Base-by-base conservation (phyloP, 2,329 filamentous ascomycete genomes). In the Coniochaeta sp. region DNA sequence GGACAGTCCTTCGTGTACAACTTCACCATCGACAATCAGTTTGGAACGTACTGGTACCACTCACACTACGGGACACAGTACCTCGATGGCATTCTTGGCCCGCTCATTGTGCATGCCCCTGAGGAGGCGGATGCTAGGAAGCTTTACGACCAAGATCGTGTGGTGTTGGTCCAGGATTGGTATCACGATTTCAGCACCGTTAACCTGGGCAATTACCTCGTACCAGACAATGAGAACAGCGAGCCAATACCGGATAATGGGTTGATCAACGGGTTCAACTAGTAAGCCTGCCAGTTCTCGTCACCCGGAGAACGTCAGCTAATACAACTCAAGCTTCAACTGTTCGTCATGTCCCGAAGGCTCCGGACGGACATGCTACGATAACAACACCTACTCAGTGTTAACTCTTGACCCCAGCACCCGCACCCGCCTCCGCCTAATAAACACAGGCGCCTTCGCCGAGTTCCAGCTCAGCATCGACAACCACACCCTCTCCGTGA, bases 381-480 rank as follows among this genome's bases (percentile, higher is more conserved):
- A 38, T 18, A 38, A 38, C 16, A 38, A 22, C 18, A 38, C 33
- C 16, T 38, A 38, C 16, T 8, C 33, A 10, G 18, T 38, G 9
- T 10, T 38, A 16, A 38, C 33, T 9, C 16, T 38, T 18, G 33
- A 38, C 16, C 33, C 33, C 3, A 38, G 22, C 33, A 38, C 33
- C 6, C 33, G 33, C 12, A 38, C 33, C 33, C 78, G 84, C 45
- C 68, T 90, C 48, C 79, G 86, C 13, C 75, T 90, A 57, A 72
- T 87, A 56, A 89, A 90, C 55, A 78, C 85, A 8, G 86, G 83
- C 12, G 84, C 82, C 0, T 87, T 88, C 60, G 84, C 85, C 2
- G 82, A 83, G 61, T 86, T 89, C 56, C 85, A 89, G 60, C 75
- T 90, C 24, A 82, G 81, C 61, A 73, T 89, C 46, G 86, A 90